A percentile compares a stretch with the other conserved stretches of the same genome.
phyloP scores from a whole-genome alignment of 345 rosid species.

The Syzygium grande region DNA sequence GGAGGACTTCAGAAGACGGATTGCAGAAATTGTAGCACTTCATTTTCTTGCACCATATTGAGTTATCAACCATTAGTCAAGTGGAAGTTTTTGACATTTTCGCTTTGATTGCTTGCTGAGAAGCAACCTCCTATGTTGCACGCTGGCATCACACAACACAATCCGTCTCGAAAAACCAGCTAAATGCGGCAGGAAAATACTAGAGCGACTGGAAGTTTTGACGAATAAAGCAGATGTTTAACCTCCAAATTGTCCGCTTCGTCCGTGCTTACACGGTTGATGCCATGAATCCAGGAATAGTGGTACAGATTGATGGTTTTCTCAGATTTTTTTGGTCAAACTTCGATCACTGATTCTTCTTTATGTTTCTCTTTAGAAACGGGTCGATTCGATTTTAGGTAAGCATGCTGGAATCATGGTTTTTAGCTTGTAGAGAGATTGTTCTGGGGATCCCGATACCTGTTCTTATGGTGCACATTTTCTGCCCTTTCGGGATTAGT shows the following conservation, averaged over 20 bases:
- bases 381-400: not conserved
- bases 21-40: not conserved
- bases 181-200: not conserved
- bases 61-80: not conserved
- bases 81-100: not conserved
- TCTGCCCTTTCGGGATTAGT: not conserved
- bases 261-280: not conserved
- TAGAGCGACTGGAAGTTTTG: not conserved
- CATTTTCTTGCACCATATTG: not conserved
- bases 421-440: not conserved
- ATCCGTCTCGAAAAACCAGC: not conserved
- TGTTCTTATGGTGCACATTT: not conserved
- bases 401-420: not conserved
- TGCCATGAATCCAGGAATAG: not conserved
- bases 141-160: not conserved
- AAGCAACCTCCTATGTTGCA: not conserved
- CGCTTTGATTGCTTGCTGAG: not conserved
- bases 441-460: not conserved
- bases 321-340: not conserved
- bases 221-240: not conserved
- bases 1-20: not conserved
- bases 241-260: not conserved
- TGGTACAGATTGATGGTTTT: not conserved
- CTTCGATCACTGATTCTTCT: not conserved
- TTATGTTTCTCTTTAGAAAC: not conserved